A percentile compares a stretch with the other conserved stretches of the same genome.
These are phyloP conservation scores for Fragilariopsis cylindrus DNA, from an alignment of 108 stramenopile genomes.

Conservation along the genomic window DNA sequence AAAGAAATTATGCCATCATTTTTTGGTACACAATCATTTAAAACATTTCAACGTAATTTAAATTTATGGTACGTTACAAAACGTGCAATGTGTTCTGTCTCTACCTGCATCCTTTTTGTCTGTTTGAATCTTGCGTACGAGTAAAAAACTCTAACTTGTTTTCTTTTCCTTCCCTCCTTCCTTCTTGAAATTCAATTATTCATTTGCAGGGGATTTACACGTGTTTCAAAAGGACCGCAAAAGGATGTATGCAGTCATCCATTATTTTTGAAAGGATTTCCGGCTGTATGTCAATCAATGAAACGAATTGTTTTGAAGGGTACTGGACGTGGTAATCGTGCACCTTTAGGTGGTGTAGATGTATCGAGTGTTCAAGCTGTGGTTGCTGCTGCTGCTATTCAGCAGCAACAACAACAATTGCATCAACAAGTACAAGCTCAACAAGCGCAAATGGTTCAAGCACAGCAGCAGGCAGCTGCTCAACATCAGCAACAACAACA, in stretches of 20 bases:
- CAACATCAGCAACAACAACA: neutral
- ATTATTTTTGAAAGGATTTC: constrained; percentile 21
- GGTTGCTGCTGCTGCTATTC: neutral
- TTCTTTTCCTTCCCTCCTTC: neutral
- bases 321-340: constrained; percentile 16
- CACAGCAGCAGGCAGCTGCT: neutral
- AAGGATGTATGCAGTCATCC: constrained; percentile 48
- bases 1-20: constrained; percentile 47
- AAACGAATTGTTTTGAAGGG: constrained; percentile 22
- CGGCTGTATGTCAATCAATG: constrained; percentile 22
- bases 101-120: neutral
- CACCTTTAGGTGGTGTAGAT: constrained; percentile 7
- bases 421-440: constrained; percentile 3
- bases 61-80: constrained; percentile 42
- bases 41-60: constrained; percentile 60
- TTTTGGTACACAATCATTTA: constrained; percentile 56
- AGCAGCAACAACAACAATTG: constrained; percentile 17
- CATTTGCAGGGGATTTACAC: constrained; percentile 33
- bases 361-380: constrained; percentile 10
- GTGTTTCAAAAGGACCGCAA: constrained; percentile 49
- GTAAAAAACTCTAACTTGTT: neutral
- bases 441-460: neutral
- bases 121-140: neutral
- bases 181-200: neutral
- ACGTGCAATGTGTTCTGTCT: neutral